Percentiles rank a stretch among this genome's conserved stretches.
phyloP scores from a whole-genome alignment of 805 yeast species.

The Kodamaea fukazawae region DNA sequence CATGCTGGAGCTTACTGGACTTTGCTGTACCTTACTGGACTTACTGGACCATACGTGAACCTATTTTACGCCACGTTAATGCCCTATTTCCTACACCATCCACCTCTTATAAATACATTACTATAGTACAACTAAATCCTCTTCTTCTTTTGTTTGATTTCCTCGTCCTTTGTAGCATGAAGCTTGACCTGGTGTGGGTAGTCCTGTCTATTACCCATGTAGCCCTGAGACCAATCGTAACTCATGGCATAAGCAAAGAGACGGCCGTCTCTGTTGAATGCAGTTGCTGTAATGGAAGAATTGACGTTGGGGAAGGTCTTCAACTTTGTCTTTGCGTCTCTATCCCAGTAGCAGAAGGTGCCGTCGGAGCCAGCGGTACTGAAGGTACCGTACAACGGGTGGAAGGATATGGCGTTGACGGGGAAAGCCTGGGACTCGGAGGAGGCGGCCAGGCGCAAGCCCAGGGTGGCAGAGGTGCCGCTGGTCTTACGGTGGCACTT shows the following conservation, averaged over 20 bases:
- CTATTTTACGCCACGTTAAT: too few relatives aligned
- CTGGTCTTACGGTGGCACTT: conserved; percentile 82
- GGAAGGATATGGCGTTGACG: conserved; percentile 78
- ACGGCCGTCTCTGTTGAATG: conserved; percentile 79
- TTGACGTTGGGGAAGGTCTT: conserved; percentile 71
- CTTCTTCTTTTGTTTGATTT: conserved; percentile 62
- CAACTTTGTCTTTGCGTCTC: conserved; percentile 83
- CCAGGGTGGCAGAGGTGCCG: conserved; percentile 32
- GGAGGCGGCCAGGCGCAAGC: conserved; percentile 22
- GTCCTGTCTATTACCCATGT: conserved; percentile 70
- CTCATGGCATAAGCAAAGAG: conserved; percentile 89
- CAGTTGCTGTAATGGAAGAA: conserved; percentile 69
- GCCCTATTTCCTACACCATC: too few relatives aligned
- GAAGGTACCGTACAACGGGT: conserved; percentile 87
- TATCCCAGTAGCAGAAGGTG: conserved; percentile 92
- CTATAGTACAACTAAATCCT: background rate
- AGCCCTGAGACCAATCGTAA: conserved; percentile 96
- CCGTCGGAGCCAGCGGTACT: conserved; percentile 96
- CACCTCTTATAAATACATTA: too few relatives aligned
- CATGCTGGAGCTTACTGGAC: too few relatives aligned
- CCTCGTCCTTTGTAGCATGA: conserved; percentile 84
- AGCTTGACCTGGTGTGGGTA: conserved; percentile 73
- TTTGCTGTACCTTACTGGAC: too few relatives aligned
- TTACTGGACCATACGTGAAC: too few relatives aligned
- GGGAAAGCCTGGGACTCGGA: conserved; percentile 69